Base-by-base conservation (phyloP, 345 rosid genomes). In the Hibiscus syriacus region DNA sequence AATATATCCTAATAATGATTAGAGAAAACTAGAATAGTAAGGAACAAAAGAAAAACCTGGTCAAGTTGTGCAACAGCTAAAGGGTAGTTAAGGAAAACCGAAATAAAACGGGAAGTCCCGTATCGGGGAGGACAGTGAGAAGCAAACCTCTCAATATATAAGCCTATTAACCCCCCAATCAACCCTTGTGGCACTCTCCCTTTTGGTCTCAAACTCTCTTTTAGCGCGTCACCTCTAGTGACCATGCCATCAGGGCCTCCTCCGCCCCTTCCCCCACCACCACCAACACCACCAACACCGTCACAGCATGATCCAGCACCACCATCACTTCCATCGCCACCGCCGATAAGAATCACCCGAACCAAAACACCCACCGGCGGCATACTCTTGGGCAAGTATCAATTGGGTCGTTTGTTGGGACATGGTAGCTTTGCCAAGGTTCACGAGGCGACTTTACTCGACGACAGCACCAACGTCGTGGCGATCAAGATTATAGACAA, bases 401-500 rank as follows among this genome's bases (percentile, higher is more conserved):
- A 82, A 38, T 73, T 88, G 12, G 90, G 92, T 52, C 81, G 81
- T 27, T 62, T 82, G 0, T 71, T 92, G 2, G 97, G 98, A 45
- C 78, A 86, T 4, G 98, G 98, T n/a, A 87, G 86, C 77, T 90
- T 90, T 27, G 98, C 97, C 6, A 92, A 92, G 64, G 98, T 92
- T 48, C 87, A 90, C 22, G 62, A 55, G 90, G 98, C 49, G 84
- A 85, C 78, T 82, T 90, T 38, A 87, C 92, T 13, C 83, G 90
- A 66, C 89, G 90, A 53, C 86, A 84, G 26, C 80, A 76, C 53
- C 26, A 59, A 73, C 10, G 46, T 72, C 10, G 90, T 86, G 6
- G 97, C 97, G 1, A 57, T 90, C 29, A 92, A 90, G 46, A 79
- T 88, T 55, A 87, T 92, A 43, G 87, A 88, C 50, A 92, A 92